Base-by-base conservation (phyloP, 306 rosid genomes). In the Alnus glutinosa region DNA sequence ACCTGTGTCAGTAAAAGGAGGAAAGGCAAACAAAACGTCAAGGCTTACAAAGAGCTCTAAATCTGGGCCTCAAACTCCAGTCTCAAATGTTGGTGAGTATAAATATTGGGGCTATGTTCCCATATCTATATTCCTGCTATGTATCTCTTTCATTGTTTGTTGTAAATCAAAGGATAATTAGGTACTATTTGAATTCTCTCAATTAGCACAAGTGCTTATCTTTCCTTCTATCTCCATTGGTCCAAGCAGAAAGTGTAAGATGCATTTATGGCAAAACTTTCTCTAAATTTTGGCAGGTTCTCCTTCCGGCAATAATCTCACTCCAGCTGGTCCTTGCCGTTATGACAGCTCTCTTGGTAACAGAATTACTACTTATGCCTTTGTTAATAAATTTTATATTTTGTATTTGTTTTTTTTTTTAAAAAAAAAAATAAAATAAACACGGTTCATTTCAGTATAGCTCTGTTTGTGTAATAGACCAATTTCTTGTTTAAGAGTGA, bases 321-420 rank as follows among this genome's bases (percentile, higher is more conserved):
- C 98, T 72, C 92, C 96, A 30, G 98, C 91, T 74, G 98, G 98
- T 82, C 89, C 98, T n/a, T 95, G 98, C 76, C 98, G 98, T 37
- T 95, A 91, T 83, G 98, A 95, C 84, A 95, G 98, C 88, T 95
- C 98, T 62, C 88, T 92, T 78, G 97, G 98, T 95, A 91, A 80
- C 73, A 75, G 73, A 15, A 54, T 39, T 30, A 55, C 83, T 82
- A 16, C 47, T 75, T 76, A 36, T 80, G 64, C 75, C 80, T 58
- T 77, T 55, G 4, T 55, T 73, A 0, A 5, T 52, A 49, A 44
- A 16, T 39, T 39, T 32, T 23, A 12, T 9, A 52, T 36, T 34
- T 32, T 23, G 7, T 13, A 48, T 42, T 63, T 64, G 7, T 32
- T 80, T 50, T 62, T 28, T 46, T 58, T 39, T 74, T 61, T 9